These are phyloP conservation scores for Phylloporus rhodoxanthus DNA, from an alignment of 768 basidiomycete genomes.

Conservation along the genomic window DNA sequence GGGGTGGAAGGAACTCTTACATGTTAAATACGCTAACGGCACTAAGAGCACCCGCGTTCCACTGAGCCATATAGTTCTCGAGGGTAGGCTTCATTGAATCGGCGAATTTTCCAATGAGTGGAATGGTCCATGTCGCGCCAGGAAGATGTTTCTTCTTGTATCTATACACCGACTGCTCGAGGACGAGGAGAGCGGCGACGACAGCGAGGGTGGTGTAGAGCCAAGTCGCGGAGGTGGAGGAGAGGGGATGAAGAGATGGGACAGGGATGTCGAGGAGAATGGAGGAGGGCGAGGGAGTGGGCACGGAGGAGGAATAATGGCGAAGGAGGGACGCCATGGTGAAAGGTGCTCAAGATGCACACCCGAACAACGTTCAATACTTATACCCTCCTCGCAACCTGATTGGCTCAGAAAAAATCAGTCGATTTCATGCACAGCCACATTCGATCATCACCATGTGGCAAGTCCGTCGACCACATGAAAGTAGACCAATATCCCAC, in stretches of 20 bases:
- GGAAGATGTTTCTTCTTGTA: constrained; percentile 86
- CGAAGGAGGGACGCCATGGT: constrained; percentile 32
- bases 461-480: too few species aligned
- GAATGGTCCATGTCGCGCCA: constrained; percentile 88
- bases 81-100: constrained; percentile 89
- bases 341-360: background rate
- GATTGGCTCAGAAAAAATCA: constrained; percentile 26
- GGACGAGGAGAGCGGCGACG: constrained; percentile 65
- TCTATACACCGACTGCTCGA: constrained; percentile 87
- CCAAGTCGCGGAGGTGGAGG: constrained; percentile 37
- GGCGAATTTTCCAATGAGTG: constrained; percentile 94
- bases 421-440: constrained; percentile 20
- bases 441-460: background rate
- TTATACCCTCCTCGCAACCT: constrained; percentile 1
- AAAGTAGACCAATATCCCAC: too few species aligned
- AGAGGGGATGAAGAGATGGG: constrained; percentile 39
- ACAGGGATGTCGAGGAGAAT: constrained; percentile 41
- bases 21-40: constrained; percentile 97
- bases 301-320: constrained; percentile 30
- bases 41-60: constrained; percentile 84
- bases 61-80: constrained; percentile 88
- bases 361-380: background rate
- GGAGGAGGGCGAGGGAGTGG: constrained; percentile 37
- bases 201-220: constrained; percentile 65
- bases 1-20: constrained; percentile 39